Evolutionary conservation across 129 eudicot genomes (phyloP).

Genomic region (Dittrichia graveolens): DNA sequence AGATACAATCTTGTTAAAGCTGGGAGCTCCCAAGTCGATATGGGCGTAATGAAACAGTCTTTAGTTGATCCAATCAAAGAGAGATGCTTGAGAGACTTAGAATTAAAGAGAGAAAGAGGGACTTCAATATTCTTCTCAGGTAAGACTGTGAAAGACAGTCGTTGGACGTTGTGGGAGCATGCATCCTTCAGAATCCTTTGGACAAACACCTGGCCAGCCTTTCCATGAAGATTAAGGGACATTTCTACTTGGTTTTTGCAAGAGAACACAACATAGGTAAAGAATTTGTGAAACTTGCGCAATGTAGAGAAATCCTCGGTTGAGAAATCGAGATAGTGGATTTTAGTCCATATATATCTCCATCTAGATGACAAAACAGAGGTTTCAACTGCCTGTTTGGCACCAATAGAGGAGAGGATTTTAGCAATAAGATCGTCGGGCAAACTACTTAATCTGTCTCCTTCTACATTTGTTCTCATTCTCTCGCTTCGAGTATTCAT

Average conservation of each 20-base stretch:
- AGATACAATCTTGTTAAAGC: conserved; percentile 22
- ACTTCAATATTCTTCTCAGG: background rate
- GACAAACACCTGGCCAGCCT: background rate
- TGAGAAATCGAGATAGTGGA: conserved; percentile 1
- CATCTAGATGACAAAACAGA: conserved; percentile 15
- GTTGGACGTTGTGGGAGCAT: conserved; percentile 22
- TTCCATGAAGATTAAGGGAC: background rate
- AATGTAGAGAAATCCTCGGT: background rate
- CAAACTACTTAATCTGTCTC: conserved; percentile 30
- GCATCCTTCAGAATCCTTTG: background rate
- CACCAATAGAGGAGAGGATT: conserved; percentile 6
- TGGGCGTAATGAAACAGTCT: background rate
- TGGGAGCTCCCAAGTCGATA: conserved; percentile 5
- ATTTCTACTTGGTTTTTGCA: background rate
- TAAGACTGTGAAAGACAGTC: background rate
- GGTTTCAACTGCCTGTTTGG: conserved; percentile 11
- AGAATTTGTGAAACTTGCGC: background rate
- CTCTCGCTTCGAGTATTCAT: background rate
- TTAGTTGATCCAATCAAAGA: background rate
- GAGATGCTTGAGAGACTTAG: conserved; percentile 7
- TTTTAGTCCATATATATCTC: conserved; percentile 11
- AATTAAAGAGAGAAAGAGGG: conserved; percentile 1
- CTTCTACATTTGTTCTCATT: background rate
- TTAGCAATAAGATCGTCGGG: conserved; percentile 11
- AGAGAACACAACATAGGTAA: background rate